Percentiles rank a stretch among this genome's conserved stretches.
These are phyloP conservation scores for Capronia coronata DNA, from an alignment of 2,329 filamentous ascomycete genomes.

Conservation along the genomic window DNA sequence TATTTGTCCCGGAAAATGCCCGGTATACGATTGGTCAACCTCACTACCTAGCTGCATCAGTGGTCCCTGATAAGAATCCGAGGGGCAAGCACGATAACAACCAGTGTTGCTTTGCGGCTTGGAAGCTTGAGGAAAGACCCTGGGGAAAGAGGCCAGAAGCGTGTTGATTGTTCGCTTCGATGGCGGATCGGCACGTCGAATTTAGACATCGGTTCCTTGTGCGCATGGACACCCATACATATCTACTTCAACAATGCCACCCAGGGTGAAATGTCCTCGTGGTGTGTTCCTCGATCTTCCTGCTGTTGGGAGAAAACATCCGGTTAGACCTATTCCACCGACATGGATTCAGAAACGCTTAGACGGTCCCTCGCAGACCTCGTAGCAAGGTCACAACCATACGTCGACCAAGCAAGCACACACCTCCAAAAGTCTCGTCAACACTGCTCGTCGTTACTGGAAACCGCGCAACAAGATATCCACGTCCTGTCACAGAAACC, in stretches of 20 bases:
- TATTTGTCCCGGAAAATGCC: constrained; percentile 9
- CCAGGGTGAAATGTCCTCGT: background rate
- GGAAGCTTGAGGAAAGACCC: background rate
- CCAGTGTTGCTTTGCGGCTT: background rate
- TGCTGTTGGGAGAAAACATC: background rate
- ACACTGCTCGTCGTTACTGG: constrained; percentile 17
- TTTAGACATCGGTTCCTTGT: constrained; percentile 10
- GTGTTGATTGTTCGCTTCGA: background rate
- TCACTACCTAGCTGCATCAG: constrained; percentile 7
- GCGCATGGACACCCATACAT: constrained; percentile 6
- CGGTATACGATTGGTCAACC: constrained; percentile 12
- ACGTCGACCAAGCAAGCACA: constrained; percentile 13
- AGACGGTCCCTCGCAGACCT: constrained; percentile 15
- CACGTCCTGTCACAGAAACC: constrained; percentile 24
- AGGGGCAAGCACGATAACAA: constrained; percentile 10
- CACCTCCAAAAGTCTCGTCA: constrained; percentile 14
- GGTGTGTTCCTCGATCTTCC: background rate
- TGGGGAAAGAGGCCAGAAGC: background rate
- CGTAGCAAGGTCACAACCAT: constrained; percentile 19
- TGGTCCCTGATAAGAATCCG: constrained; percentile 20
- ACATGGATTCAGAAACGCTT: constrained; percentile 14
- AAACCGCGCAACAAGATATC: constrained; percentile 19
- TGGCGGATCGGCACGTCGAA: constrained; percentile 9
- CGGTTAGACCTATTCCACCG: background rate
- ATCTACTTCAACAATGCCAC: background rate